phyloP scores from a whole-genome alignment of 805 yeast species.

The Schizosaccharomyces japonicus region DNA sequence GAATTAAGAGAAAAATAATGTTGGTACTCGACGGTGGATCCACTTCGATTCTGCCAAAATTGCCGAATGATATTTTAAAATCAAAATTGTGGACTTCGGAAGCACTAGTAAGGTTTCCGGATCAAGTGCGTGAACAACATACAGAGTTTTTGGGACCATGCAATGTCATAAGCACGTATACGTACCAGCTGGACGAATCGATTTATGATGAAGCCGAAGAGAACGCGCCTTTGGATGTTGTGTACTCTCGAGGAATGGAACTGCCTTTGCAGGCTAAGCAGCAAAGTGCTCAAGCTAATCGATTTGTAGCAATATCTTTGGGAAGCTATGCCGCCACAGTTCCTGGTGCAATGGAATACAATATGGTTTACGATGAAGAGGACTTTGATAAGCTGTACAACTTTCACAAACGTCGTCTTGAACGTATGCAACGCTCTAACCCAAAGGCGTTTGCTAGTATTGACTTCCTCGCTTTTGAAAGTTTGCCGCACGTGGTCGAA shows the following conservation, averaged over 20 bases:
- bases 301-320: neutral
- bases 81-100: constrained; percentile 1
- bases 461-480: neutral
- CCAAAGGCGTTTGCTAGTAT: neutral
- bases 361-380: neutral
- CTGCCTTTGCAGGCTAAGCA: neutral
- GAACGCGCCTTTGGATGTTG: neutral
- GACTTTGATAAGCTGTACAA: constrained; percentile 2
- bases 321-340: constrained; percentile 1
- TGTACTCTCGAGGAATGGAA: neutral
- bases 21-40: neutral
- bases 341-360: neutral
- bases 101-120: neutral
- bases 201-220: neutral
- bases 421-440: neutral
- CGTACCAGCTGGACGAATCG: constrained; percentile 1
- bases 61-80: neutral
- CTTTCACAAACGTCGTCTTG: neutral
- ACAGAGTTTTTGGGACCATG: neutral
- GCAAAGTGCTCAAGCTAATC: neutral
- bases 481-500: neutral
- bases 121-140: neutral
- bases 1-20: too few species aligned
- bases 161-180: neutral
- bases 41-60: neutral